Evolutionary conservation across 441 rosid genomes (phyloP), one percentile per base, ranked within the genome.

Genomic region (Capsella rubella): DNA sequence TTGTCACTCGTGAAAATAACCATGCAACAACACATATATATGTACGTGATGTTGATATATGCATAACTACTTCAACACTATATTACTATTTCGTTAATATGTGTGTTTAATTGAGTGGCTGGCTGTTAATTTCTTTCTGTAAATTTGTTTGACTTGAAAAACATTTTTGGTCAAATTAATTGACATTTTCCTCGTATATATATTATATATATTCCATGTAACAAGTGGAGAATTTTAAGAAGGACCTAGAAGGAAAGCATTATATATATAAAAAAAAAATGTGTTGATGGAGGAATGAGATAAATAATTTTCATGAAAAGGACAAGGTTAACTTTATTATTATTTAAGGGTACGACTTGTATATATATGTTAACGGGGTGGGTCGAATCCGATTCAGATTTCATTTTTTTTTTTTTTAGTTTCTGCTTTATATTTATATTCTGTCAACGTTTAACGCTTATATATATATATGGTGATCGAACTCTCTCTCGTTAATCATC

Each of bases 361-460:
- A 34, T 34, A 34, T 58, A 67, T 75, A 70, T 66, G 76, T 64
- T 76, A 71, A 77, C 73, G 77, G 77, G 80, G 73, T 77, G 77
- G 82, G 71, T 75, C 82, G 87, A 87, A 87, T 89, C 87, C 62
- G 90, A 83, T 86, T 84, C 92, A 79, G 77, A 85, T 82, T 73
- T 80, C 46, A 51, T 21, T 21, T 21, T 43, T 76, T 34, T 35
- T 55, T 29, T 76, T 34, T 34, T 6, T 43, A 74, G 29, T 50
- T 52, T 5, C 25, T 72, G 28, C 50, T 60, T 71, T 73, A 54
- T 56, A 5, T 59, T 64, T 43, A 84, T 84, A 80, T 84, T 84
- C 85, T 74, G 83, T 83, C 85, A 82, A 85, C 87, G 77, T 52
- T 78, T 62, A 83, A 72, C 72, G 51, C 72, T 54, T 45, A 74